Base-by-base conservation (phyloP, 2,329 filamentous ascomycete species). In the Phyllosticta paracitricarpa region DNA sequence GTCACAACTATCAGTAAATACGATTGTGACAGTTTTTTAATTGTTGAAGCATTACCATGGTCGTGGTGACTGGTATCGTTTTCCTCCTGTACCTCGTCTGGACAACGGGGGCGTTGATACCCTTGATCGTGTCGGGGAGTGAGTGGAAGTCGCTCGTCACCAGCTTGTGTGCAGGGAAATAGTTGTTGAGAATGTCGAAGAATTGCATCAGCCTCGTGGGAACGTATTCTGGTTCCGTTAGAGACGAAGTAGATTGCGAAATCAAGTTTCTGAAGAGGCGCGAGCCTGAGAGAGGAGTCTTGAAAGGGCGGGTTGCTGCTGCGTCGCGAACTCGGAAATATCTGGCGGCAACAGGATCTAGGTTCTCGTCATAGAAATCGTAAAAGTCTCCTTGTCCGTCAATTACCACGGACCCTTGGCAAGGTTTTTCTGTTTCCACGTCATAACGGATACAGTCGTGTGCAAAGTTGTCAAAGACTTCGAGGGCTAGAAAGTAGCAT, bases 381-480 rank as follows among this genome's bases (percentile, higher is more conserved):
- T 89, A 93, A 70, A 99, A 94, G 70, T 97, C 92, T 69, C 93
- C 93, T 52, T 86, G 79, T 8, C 79, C 81, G 72, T 96, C 91
- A 70, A 99, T 87, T 51, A 99, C 81, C 14, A 97, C 92, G 64
- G 87, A 87, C 57, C 91, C 91, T 77, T 99, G 95, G 60, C 96
- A 82, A 0, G 93, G 89, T 66, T 88, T 79, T 72, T 91, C 89
- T 10, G 91, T 95, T 63, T 81, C 76, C 10, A 88, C 81, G 75
- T 97, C 88, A 77, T 97, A 99, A 65, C 95, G 92, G 64, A 99
- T 85, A 63, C 87, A 84, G 77, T 99, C 94, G 78, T 99, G 95
- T 40, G 91, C 87, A 72, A 99, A 97, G 77, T 99, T 99, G 79
- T 99, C 94, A 70, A 97, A 96, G 66, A 99, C 94, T 76, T 99